Conservation (phyloP, 2,329 filamentous ascomycete genomes). For the Basipetospora chlamydospora region DNA sequence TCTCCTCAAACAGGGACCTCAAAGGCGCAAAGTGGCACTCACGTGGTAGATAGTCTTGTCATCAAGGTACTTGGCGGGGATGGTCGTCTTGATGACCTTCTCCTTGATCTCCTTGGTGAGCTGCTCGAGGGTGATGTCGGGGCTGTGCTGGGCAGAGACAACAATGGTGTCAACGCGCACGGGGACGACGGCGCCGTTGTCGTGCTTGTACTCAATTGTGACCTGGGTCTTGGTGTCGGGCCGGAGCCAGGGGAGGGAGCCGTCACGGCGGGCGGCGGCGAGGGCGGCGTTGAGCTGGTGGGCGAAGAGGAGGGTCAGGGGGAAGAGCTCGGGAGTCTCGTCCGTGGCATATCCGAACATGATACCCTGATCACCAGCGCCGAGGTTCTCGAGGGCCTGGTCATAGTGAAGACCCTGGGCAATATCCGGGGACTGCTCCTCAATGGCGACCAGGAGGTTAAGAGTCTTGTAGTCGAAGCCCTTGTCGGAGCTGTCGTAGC, state of each 20-base stretch:
- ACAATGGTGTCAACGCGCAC: conserved; percentile 92
- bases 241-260: conserved; percentile 81
- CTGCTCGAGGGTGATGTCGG: conserved; percentile 77
- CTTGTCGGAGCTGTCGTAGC: conserved; percentile 93
- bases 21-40: conserved; percentile 28
- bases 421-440: conserved; percentile 98
- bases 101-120: conserved; percentile 89
- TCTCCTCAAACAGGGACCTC: neutral
- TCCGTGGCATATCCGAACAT: conserved; percentile 99
- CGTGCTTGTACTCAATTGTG: conserved; percentile 96
- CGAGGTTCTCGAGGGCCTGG: conserved; percentile 90
- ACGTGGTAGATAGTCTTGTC: conserved; percentile 93
- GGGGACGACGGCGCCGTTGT: conserved; percentile 84
- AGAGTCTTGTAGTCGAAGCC: conserved; percentile 99
- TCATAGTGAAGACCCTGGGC: conserved; percentile 98
- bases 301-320: conserved; percentile 81
- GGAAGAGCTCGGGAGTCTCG: conserved; percentile 94
- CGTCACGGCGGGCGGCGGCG: conserved; percentile 76
- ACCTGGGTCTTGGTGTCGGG: conserved; percentile 99
- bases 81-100: conserved; percentile 93
- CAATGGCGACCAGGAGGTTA: conserved; percentile 96
- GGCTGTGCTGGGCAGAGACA: conserved; percentile 86
- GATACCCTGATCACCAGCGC: conserved; percentile 99
- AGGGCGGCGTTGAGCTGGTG: conserved; percentile 97
- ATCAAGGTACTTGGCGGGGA: conserved; percentile 82